These are phyloP conservation scores for Yamadazyma blattariae DNA, from an alignment of 1,139 yeast genomes.

Conservation along the genomic window DNA sequence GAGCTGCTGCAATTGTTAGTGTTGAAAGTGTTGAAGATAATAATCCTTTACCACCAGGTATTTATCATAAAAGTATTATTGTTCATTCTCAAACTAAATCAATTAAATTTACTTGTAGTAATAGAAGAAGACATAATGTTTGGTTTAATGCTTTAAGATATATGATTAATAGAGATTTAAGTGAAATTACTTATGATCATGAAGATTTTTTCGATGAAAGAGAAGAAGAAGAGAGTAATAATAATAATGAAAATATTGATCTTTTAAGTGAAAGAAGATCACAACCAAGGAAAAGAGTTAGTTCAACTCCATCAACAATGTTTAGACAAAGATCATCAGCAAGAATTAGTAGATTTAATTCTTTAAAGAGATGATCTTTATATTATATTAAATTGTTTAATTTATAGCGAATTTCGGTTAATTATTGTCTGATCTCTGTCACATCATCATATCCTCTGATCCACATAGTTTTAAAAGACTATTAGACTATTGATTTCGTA, in stretches of 20 bases:
- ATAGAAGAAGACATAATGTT: slow-evolving; percentile 82
- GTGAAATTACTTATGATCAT: slow-evolving; percentile 52
- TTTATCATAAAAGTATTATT: slow-evolving; percentile 80
- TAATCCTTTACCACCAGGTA: slow-evolving; percentile 87
- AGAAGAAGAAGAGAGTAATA: slow-evolving; percentile 12
- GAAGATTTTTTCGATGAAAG: slow-evolving; percentile 19
- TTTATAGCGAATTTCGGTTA: too few species aligned
- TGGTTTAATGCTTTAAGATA: slow-evolving; percentile 88
- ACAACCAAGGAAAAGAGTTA: slow-evolving; percentile 27
- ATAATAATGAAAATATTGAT: slow-evolving; percentile 10
- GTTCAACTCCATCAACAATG: slow-evolving; percentile 20
- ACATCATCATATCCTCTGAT: too few species aligned
- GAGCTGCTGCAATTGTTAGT: slow-evolving; percentile 77
- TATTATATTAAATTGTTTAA: too few species aligned
- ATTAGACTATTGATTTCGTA: too few species aligned
- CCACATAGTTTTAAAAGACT: too few species aligned
- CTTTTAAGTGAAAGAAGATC: slow-evolving; percentile 26
- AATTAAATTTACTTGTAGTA: slow-evolving; percentile 82
- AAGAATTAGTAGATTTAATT: slow-evolving; percentile 22
- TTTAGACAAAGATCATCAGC: slow-evolving; percentile 18
- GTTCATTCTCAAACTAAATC: slow-evolving; percentile 68
- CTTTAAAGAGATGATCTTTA: slow-evolving; percentile 19
- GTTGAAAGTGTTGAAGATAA: slow-evolving; percentile 82
- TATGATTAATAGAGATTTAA: slow-evolving; percentile 65
- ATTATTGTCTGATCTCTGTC: too few species aligned